Evolutionary conservation across 2,329 filamentous ascomycete species (phyloP).

Genomic region (Fulvia fulva): DNA sequence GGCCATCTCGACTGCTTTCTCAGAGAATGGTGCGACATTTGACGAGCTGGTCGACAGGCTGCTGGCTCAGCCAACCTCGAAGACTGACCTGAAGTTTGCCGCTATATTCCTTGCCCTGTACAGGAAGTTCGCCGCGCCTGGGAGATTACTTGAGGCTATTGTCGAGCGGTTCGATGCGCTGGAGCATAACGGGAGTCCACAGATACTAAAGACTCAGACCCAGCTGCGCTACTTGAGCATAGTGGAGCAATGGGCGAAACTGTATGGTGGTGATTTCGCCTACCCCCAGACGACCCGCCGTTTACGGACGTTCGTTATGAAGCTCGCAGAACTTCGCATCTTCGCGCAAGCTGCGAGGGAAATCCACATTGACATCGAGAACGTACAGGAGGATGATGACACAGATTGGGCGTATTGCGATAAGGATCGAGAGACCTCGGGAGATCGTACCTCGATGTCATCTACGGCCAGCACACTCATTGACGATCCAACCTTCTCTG

Average conservation of each 20-base stretch:
- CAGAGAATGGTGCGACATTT: slow-evolving; percentile 55
- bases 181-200: slow-evolving; percentile 62
- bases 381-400: slow-evolving; percentile 81
- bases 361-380: slow-evolving; percentile 73
- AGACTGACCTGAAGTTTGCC: slow-evolving; percentile 82
- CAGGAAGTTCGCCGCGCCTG: slow-evolving; percentile 84
- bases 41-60: slow-evolving; percentile 72
- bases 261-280: slow-evolving; percentile 92
- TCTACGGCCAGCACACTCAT: slow-evolving; percentile 33
- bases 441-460: slow-evolving; percentile 34
- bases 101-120: slow-evolving; percentile 90
- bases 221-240: slow-evolving; percentile 82
- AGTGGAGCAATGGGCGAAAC: slow-evolving; percentile 81
- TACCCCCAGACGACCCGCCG: slow-evolving; percentile 67
- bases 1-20: slow-evolving; percentile 27
- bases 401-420: slow-evolving; percentile 88
- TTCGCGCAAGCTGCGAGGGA: slow-evolving; percentile 83
- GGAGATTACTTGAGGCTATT: slow-evolving; percentile 72
- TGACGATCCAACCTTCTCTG: slow-evolving; percentile 32
- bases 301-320: slow-evolving; percentile 69
- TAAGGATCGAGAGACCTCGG: slow-evolving; percentile 47
- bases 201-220: slow-evolving; percentile 71
- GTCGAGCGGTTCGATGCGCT: slow-evolving; percentile 69
- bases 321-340: slow-evolving; percentile 71
- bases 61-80: slow-evolving; percentile 74